Evolutionary conservation across 1,284 basidiomycete species (phyloP).

Genomic region (Trametes hirsuta): DNA sequence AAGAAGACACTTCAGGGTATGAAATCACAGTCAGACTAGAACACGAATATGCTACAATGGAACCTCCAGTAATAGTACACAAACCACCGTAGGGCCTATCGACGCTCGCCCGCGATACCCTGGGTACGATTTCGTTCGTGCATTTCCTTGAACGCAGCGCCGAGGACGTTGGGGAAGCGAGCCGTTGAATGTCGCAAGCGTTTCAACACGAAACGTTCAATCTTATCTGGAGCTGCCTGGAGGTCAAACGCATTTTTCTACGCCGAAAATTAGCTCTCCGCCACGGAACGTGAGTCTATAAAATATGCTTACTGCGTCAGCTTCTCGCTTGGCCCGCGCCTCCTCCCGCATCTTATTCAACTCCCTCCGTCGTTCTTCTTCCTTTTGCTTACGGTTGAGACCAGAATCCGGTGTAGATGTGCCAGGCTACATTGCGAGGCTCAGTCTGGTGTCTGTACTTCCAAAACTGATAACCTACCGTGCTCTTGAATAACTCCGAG

Average conservation of each 20-base stretch:
- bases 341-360: conserved; percentile 74
- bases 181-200: conserved; percentile 52
- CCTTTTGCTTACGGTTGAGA: conserved; percentile 59
- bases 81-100: not conserved
- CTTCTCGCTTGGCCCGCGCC: conserved; percentile 57
- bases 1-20: not conserved
- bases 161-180: conserved; percentile 69
- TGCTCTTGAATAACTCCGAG: conserved; percentile 61
- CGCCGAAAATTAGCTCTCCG: conserved; percentile 10
- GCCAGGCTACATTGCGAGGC: conserved; percentile 42
- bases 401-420: conserved; percentile 60
- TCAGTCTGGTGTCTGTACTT: not conserved
- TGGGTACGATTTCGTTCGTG: conserved; percentile 6
- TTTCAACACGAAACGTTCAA: conserved; percentile 61
- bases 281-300: not conserved
- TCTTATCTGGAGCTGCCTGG: conserved; percentile 71
- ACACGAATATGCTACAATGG: no score
- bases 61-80: not conserved
- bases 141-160: conserved; percentile 58
- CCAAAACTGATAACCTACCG: conserved; percentile 44
- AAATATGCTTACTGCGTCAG: conserved; percentile 52
- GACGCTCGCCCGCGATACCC: not conserved
- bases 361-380: conserved; percentile 70
- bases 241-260: conserved; percentile 69
- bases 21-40: no score